phyloP scores from a whole-genome alignment of 2,329 filamentous ascomycete genomes.

The Myriosclerotinia scirpicola region DNA sequence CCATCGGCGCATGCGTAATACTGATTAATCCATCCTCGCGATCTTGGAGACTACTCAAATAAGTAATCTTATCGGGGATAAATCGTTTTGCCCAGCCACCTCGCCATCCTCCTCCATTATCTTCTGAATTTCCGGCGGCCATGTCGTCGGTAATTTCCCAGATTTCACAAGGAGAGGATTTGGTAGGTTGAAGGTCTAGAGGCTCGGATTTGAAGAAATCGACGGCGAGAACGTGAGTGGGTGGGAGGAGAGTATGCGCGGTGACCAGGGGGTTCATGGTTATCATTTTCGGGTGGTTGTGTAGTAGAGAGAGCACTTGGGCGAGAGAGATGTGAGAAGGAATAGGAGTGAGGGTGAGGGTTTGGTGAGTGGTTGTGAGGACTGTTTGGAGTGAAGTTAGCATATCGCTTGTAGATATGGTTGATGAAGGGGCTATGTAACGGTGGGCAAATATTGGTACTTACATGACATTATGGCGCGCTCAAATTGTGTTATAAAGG shows the following conservation, averaged over 20 bases:
- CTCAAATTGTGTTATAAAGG: not conserved
- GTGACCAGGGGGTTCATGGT: slow-evolving; percentile 81
- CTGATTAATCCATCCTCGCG: slow-evolving; percentile 31
- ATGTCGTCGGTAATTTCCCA: slow-evolving; percentile 34
- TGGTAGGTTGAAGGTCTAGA: slow-evolving; percentile 59
- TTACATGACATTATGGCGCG: slow-evolving; percentile 36
- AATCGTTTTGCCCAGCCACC: slow-evolving; percentile 60
- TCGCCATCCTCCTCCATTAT: slow-evolving; percentile 75
- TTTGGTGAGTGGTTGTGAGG: slow-evolving; percentile 33
- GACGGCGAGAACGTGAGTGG: slow-evolving; percentile 38
- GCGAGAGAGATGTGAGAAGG: slow-evolving; percentile 65
- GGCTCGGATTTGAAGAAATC: slow-evolving; percentile 46
- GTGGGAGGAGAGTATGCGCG: slow-evolving; percentile 63
- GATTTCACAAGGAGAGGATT: slow-evolving; percentile 27
- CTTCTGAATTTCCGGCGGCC: slow-evolving; percentile 48
- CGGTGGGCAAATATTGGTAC: slow-evolving; percentile 1
- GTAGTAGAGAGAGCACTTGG: slow-evolving; percentile 69
- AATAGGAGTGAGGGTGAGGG: slow-evolving; percentile 64
- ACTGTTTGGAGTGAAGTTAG: slow-evolving; percentile 25
- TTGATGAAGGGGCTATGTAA: not conserved
- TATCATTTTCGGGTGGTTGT: slow-evolving; percentile 78
- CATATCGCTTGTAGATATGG: not conserved
- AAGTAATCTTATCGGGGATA: slow-evolving; percentile 34
- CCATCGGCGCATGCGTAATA: slow-evolving; percentile 40
- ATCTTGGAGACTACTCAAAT: slow-evolving; percentile 33